Evolutionary conservation across 495 filamentous ascomycete genomes (phyloP).

Genomic region (Beverwykella pulmonaria): DNA sequence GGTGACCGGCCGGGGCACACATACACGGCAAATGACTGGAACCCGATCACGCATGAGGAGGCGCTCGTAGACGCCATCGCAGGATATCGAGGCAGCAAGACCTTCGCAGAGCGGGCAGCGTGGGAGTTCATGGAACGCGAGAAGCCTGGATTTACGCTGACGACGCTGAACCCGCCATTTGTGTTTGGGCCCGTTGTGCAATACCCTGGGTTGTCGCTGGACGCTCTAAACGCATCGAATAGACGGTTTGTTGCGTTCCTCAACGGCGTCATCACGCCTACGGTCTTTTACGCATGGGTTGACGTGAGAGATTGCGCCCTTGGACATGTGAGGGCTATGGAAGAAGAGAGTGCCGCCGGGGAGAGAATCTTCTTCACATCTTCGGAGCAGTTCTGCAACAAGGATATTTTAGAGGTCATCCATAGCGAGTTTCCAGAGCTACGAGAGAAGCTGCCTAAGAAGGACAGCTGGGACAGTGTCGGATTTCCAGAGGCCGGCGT

Average conservation of each 20-base stretch:
- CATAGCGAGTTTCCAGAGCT: constrained; percentile 13
- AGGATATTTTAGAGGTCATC: constrained; percentile 14
- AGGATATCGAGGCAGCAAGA: constrained; percentile 19
- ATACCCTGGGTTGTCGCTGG: not conserved
- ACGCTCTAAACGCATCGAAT: constrained; percentile 1
- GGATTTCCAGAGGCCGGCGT: not conserved
- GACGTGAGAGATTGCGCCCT: constrained; percentile 12
- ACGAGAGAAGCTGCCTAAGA: constrained; percentile 3
- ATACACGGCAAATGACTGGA: constrained; percentile 33
- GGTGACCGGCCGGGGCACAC: constrained; percentile 15
- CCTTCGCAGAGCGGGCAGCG: constrained; percentile 23
- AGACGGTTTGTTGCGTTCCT: not conserved
- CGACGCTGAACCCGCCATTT: constrained; percentile 18
- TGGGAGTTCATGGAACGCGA: constrained; percentile 26
- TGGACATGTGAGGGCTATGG: constrained; percentile 4
- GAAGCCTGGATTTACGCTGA: constrained; percentile 21
- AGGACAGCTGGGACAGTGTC: not conserved
- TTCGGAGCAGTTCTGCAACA: not conserved
- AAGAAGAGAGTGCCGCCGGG: not conserved
- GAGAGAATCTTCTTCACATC: constrained; percentile 13
- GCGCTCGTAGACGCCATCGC: constrained; percentile 14
- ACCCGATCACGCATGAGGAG: constrained; percentile 27
- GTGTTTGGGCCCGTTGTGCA: constrained; percentile 20
- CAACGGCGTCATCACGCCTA: not conserved
- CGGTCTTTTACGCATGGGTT: constrained; percentile 1